Percentiles rank a stretch among this genome's conserved stretches.
Conservation (phyloP, 108 stramenopile species). For the Pelagomonas calceolata region DNA sequence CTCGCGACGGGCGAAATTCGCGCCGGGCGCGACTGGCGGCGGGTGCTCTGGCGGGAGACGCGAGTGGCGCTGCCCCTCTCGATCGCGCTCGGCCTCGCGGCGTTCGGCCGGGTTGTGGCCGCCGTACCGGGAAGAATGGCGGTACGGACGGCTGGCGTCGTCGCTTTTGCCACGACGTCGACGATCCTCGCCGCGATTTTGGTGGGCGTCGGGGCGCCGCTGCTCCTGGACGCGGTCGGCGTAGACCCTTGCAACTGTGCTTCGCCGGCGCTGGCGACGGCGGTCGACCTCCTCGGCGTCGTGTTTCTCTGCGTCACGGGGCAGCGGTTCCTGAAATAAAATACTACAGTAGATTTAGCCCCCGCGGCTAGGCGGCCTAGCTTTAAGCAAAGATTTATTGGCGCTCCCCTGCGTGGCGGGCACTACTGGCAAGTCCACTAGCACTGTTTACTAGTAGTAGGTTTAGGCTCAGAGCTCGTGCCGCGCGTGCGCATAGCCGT, state of each 20-base stretch:
- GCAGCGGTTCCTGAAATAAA: neutral
- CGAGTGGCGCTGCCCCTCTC: constrained; percentile 18
- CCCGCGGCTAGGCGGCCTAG: too few relatives aligned
- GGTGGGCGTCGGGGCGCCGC: constrained; percentile 31
- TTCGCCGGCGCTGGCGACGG: constrained; percentile 26
- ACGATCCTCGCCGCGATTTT: constrained; percentile 27
- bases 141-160: constrained; percentile 17
- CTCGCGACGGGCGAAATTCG: constrained; percentile 35
- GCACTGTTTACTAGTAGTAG: too few relatives aligned
- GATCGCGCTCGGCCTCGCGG: constrained; percentile 12
- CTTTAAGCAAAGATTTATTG: too few relatives aligned
- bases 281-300: constrained; percentile 31
- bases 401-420: too few relatives aligned
- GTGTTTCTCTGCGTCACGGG: constrained; percentile 23
- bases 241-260: constrained; percentile 35
- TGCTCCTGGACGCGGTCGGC: constrained; percentile 27
- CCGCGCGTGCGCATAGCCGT: too few relatives aligned
- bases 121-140: too few relatives aligned
- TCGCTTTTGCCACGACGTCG: constrained; percentile 21
- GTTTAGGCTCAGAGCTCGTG: too few relatives aligned
- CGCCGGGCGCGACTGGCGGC: constrained; percentile 1
- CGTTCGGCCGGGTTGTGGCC: constrained; percentile 22
- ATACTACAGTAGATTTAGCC: too few relatives aligned
- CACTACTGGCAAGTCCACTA: too few relatives aligned
- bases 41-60: constrained; percentile 22